Conservation (phyloP, 805 yeast species). For the Metschnikowia gruessii region DNA sequence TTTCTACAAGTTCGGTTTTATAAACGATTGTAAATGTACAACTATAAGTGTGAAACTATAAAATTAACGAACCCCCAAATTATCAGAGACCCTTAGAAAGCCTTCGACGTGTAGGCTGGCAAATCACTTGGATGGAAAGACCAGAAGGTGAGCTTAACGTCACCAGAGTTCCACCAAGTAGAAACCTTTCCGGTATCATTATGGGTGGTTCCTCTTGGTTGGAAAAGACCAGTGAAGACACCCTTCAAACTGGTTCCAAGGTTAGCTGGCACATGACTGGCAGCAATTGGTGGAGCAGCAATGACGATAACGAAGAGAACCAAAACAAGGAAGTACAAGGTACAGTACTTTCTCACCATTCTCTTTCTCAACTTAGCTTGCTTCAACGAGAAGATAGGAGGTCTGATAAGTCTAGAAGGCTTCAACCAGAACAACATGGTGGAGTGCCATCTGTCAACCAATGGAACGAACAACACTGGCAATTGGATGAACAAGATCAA, state of each 20-base stretch:
- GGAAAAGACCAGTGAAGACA: slow-evolving; percentile 68
- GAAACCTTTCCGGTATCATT: slow-evolving; percentile 71
- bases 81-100: slow-evolving; percentile 23
- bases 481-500: slow-evolving; percentile 80
- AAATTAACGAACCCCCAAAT: background rate
- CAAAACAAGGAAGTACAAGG: slow-evolving; percentile 71
- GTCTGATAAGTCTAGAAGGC: slow-evolving; percentile 94
- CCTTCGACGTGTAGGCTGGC: slow-evolving; percentile 56
- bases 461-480: slow-evolving; percentile 83
- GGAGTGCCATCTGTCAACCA: slow-evolving; percentile 96
- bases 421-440: slow-evolving; percentile 98
- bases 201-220: slow-evolving; percentile 78
- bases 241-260: slow-evolving; percentile 33
- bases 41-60: slow-evolving; percentile 9
- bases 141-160: slow-evolving; percentile 41
- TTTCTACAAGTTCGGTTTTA: background rate
- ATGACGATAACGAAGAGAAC: slow-evolving; percentile 70
- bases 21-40: slow-evolving; percentile 14
- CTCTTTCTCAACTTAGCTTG: slow-evolving; percentile 95
- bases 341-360: slow-evolving; percentile 91
- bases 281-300: slow-evolving; percentile 90
- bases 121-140: slow-evolving; percentile 52
- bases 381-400: slow-evolving; percentile 94
- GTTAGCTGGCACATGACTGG: slow-evolving; percentile 47
- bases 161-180: slow-evolving; percentile 20